A percentile compares a stretch with the other conserved stretches of the same genome.
Evolutionary conservation across 2,329 filamentous ascomycete species (phyloP).

Genomic region (Neonectria sp.): DNA sequence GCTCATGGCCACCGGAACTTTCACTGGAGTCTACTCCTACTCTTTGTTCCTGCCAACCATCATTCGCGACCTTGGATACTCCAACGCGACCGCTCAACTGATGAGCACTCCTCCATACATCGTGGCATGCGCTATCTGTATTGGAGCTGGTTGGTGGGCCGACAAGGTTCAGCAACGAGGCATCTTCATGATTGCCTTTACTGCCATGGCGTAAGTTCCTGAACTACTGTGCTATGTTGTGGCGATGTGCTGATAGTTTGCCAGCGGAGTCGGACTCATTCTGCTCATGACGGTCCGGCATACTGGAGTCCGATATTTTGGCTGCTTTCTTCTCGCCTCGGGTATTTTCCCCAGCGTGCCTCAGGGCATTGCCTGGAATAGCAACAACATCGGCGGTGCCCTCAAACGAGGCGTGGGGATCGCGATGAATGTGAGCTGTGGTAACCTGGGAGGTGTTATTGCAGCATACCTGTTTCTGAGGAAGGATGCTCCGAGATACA

Average conservation of each 20-base stretch:
- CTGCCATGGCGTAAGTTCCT: constrained; percentile 48
- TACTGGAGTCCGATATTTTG: constrained; percentile 62
- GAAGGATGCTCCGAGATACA: too few species aligned
- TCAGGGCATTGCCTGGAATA: constrained; percentile 70
- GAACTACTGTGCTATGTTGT: too few species aligned
- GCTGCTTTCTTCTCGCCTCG: constrained; percentile 59
- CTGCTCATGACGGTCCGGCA: constrained; percentile 51
- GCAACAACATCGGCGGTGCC: constrained; percentile 70
- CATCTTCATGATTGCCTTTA: constrained; percentile 55
- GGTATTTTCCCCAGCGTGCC: constrained; percentile 69
- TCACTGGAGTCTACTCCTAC: constrained; percentile 57
- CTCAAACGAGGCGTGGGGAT: constrained; percentile 70
- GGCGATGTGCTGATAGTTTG: background rate
- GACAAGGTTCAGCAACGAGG: constrained; percentile 54
- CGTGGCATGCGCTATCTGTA: constrained; percentile 55
- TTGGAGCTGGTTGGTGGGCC: constrained; percentile 60
- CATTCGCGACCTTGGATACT: constrained; percentile 54
- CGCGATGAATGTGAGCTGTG: constrained; percentile 63
- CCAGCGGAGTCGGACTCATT: constrained; percentile 52
- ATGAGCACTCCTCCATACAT: constrained; percentile 57
- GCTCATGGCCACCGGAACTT: constrained; percentile 73
- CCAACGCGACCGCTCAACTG: constrained; percentile 54
- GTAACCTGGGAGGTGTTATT: too few species aligned
- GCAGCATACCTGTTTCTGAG: too few species aligned
- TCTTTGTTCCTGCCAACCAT: constrained; percentile 56